These are phyloP conservation scores for Madurella fahalii DNA, from an alignment of 2,329 filamentous ascomycete species.

Conservation along the genomic window DNA sequence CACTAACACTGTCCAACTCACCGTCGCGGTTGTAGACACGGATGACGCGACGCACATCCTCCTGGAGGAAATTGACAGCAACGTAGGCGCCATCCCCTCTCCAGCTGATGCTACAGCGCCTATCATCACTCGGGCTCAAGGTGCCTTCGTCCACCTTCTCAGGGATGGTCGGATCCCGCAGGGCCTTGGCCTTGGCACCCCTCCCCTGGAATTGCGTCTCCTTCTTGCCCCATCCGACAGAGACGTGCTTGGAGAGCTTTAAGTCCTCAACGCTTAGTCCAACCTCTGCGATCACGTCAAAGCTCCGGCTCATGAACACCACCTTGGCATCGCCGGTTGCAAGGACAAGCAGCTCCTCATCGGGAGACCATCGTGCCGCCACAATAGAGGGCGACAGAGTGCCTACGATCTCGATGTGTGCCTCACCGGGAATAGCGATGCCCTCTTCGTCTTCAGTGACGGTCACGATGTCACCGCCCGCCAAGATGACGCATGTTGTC, in stretches of 20 bases:
- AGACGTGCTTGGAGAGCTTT: conserved; percentile 86
- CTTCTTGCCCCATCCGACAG: conserved; percentile 96
- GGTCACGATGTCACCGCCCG: conserved; percentile 85
- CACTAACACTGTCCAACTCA: conserved; percentile 84
- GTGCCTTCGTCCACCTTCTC: conserved; percentile 84
- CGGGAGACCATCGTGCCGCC: conserved; percentile 88
- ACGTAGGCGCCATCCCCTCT: conserved; percentile 90
- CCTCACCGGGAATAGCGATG: conserved; percentile 50
- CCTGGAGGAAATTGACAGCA: conserved; percentile 76
- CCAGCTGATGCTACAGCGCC: conserved; percentile 75
- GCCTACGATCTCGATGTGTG: conserved; percentile 90
- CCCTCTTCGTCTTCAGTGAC: conserved; percentile 70
- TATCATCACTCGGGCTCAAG: conserved; percentile 70
- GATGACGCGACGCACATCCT: conserved; percentile 68
- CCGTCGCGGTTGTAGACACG: conserved; percentile 90
- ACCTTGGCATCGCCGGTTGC: conserved; percentile 74
- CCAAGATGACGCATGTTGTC: conserved; percentile 76
- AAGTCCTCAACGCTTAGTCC: conserved; percentile 71
- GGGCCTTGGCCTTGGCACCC: conserved; percentile 74
- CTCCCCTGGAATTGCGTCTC: conserved; percentile 97
- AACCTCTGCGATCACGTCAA: conserved; percentile 77
- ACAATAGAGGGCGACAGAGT: conserved; percentile 89
- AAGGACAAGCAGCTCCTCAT: conserved; percentile 85
- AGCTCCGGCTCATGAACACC: conserved; percentile 87
- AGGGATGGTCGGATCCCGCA: conserved; percentile 90